Evolutionary conservation across 306 rosid genomes (phyloP).

Genomic region (Sechiopsis laciniata): DNA sequence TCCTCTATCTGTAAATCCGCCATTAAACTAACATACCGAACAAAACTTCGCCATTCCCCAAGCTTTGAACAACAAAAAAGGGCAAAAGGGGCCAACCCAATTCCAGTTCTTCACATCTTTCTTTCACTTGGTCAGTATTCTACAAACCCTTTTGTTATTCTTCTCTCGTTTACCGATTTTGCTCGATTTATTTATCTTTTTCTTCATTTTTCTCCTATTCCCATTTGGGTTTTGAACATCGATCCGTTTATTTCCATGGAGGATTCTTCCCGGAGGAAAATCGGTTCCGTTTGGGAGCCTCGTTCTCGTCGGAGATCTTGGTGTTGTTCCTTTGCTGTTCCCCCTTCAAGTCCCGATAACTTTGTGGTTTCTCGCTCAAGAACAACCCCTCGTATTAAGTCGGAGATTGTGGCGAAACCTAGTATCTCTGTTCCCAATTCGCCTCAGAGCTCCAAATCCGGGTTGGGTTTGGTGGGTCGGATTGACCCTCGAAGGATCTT

Average conservation of each 20-base stretch:
- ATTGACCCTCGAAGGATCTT: constrained; percentile 91
- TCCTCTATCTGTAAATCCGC: constrained; percentile 1
- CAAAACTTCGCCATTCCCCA: constrained; percentile 26
- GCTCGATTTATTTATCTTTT: background rate
- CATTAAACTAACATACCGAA: constrained; percentile 25
- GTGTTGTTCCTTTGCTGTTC: constrained; percentile 78
- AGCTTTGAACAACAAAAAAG: background rate
- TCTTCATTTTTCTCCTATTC: background rate
- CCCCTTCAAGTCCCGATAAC: constrained; percentile 83
- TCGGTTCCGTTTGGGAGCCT: constrained; percentile 8
- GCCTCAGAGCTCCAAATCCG: constrained; percentile 68
- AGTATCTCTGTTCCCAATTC: constrained; percentile 52
- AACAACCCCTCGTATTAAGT: constrained; percentile 32
- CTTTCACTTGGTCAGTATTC: background rate
- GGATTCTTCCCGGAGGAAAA: constrained; percentile 36
- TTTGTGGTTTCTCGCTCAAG: constrained; percentile 31
- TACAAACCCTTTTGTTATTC: background rate
- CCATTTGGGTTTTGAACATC: background rate
- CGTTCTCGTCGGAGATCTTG: constrained; percentile 49
- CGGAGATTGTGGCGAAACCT: constrained; percentile 35
- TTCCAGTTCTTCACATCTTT: background rate
- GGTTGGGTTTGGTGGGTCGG: constrained; percentile 43
- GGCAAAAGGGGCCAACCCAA: background rate
- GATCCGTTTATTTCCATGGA: constrained; percentile 34
- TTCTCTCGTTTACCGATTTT: background rate